Base-by-base conservation (phyloP, 1,284 basidiomycete species). In the Fomitopsis schrenkii region DNA sequence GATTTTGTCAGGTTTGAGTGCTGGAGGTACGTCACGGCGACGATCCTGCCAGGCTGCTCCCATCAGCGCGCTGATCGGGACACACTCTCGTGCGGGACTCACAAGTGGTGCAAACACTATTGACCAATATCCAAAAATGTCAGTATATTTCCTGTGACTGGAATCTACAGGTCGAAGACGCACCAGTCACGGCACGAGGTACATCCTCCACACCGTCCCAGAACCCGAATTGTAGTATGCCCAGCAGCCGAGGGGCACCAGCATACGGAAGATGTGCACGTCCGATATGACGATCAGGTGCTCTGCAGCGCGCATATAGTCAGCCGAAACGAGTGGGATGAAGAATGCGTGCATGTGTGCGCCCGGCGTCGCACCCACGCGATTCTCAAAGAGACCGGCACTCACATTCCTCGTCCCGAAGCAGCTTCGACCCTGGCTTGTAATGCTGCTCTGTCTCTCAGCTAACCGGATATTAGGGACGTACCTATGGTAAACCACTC, bases 161-260 rank as follows among this genome's bases (percentile, higher is more conserved):
- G 30, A 33, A 33, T 42, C 14, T 6, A 35, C 30, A 33, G 3
- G 30, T n/a, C 42, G 9, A 36, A 53, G 38, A 66, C 66, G 50
- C 42, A 71, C 69, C 6, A 90, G 75, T 83, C 87, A 89, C 19
- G 86, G 79, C 50, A 82, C 65, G 73, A 86, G 84, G 75, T 87
- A 76, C 17, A 73, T 61, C 46, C 67, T 69, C 65, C 71, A 69
- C 3, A 71, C 69, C 33, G 67, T 64, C 10, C 54, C 67, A 70
- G 30, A 1, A 15, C 72, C 68, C 15, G 65, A 61, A n/a, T n/a
- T n/a, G 8, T 55, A 42, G 42, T 64, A 76, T 30, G 72, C 75
- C 77, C 30, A 33, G 30, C 4, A 33, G 5, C 30, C 72, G 26
- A 88, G 76, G 44, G 77, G 73, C 38, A 70, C 67, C 54, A 85